Percentiles rank a stretch among this genome's conserved stretches.
Evolutionary conservation across 345 rosid species (phyloP).

Genomic region (Tarenaya hassleriana): DNA sequence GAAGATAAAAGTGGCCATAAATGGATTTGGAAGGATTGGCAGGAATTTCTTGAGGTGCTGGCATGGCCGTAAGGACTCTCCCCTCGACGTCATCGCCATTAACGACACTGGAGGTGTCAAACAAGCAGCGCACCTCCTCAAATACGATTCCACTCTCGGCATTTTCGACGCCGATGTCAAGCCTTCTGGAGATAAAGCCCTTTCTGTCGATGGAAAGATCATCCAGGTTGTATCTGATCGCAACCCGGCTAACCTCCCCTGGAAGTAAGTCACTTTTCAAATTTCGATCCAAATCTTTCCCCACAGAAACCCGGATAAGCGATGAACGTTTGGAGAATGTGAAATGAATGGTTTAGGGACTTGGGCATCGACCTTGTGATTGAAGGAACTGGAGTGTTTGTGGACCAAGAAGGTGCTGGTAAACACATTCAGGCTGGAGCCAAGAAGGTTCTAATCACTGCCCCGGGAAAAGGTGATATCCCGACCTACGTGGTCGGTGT

Average conservation of each 20-base stretch:
- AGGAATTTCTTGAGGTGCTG: conserved; percentile 97
- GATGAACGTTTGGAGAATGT: neutral
- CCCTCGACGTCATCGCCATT: conserved; percentile 80
- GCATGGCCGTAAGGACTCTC: conserved; percentile 93
- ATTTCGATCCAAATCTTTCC: neutral
- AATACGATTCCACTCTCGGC: conserved; percentile 90
- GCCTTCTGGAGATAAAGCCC: conserved; percentile 59
- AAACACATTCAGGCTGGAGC: conserved; percentile 93
- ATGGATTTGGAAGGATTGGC: conserved; percentile 89
- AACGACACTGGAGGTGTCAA: conserved; percentile 82
- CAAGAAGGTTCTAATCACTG: conserved; percentile 89
- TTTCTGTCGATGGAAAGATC: conserved; percentile 93
- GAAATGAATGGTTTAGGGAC: conserved; percentile 44
- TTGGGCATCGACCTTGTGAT: conserved; percentile 77
- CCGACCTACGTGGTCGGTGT: conserved; percentile 95
- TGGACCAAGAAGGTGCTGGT: conserved; percentile 91
- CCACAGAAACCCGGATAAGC: neutral
- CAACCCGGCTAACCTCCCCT: conserved; percentile 68
- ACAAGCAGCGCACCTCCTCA: conserved; percentile 94
- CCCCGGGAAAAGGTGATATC: conserved; percentile 95
- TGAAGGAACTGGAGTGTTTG: conserved; percentile 94
- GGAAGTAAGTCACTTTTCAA: conserved; percentile 49
- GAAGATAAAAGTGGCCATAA: conserved; percentile 85
- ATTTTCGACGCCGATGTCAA: conserved; percentile 85
- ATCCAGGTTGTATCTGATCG: conserved; percentile 78